phyloP scores from a whole-genome alignment of 1,284 basidiomycete genomes.

The Cutaneotrichosporon mucoides region DNA sequence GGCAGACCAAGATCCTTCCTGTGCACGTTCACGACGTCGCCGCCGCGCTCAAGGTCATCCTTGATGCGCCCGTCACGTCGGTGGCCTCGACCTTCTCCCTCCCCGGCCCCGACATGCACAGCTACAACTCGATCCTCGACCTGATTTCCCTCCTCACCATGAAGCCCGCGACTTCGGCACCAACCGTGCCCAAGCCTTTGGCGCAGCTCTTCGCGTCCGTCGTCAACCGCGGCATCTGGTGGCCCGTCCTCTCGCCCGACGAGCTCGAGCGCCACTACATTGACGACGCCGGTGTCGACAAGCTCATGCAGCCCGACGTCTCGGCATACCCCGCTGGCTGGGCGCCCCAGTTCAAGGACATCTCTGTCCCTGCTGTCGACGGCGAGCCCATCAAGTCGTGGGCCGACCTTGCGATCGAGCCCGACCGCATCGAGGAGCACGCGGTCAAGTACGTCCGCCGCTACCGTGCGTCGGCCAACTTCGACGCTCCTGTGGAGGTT shows the following conservation, averaged over 20 bases:
- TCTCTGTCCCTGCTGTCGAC: constrained; percentile 37
- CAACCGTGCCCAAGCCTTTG: constrained; percentile 71
- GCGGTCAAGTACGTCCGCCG: constrained; percentile 88
- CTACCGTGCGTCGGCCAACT: constrained; percentile 66
- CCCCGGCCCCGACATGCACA: constrained; percentile 83
- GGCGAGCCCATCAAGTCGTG: constrained; percentile 52
- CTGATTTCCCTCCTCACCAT: constrained; percentile 78
- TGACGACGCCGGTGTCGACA: constrained; percentile 62
- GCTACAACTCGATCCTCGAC: constrained; percentile 76
- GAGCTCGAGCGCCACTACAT: constrained; percentile 86
- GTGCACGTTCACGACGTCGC: constrained; percentile 95
- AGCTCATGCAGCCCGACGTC: constrained; percentile 56
- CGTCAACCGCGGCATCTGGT: constrained; percentile 74
- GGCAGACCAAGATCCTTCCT: constrained; percentile 79
- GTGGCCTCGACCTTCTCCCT: constrained; percentile 69
- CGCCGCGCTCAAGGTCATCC: constrained; percentile 77
- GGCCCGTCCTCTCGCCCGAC: constrained; percentile 87
- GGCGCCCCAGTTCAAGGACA: constrained; percentile 54
- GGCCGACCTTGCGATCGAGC: constrained; percentile 57
- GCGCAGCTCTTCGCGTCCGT: constrained; percentile 64
- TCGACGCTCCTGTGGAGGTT: constrained; percentile 50
- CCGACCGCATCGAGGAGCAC: constrained; percentile 81
- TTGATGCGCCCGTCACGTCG: constrained; percentile 59
- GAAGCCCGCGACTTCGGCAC: constrained; percentile 60
- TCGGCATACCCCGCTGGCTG: constrained; percentile 42